Evolutionary conservation across 805 yeast genomes (phyloP).

Genomic region (Millerozyma acaciae): DNA sequence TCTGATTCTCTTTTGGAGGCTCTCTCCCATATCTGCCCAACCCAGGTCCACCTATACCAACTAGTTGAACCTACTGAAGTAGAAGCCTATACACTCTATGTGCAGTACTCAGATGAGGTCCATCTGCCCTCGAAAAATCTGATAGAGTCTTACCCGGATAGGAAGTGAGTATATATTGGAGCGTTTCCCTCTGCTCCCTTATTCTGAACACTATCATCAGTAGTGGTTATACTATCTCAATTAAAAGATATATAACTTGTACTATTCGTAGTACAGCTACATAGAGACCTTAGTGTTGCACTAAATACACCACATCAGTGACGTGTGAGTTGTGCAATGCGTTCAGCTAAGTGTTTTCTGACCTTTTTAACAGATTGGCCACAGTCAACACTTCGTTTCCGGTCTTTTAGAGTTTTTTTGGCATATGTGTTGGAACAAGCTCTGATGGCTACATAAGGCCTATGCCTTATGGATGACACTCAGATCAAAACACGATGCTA

Average conservation of each 20-base stretch:
- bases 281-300: slow-evolving; percentile 41
- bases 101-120: slow-evolving; percentile 5
- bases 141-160: slow-evolving; percentile 10
- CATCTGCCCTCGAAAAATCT: slow-evolving; percentile 2
- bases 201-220: slow-evolving; percentile 52
- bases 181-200: slow-evolving; percentile 27
- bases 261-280: slow-evolving; percentile 28
- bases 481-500: slow-evolving; percentile 53
- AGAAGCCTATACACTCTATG: not conserved
- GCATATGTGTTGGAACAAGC: slow-evolving; percentile 27
- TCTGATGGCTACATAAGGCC: slow-evolving; percentile 20
- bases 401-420: slow-evolving; percentile 62
- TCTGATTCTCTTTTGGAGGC: slow-evolving; percentile 1
- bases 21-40: too few relatives aligned
- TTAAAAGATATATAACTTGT: slow-evolving; percentile 55
- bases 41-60: not conserved
- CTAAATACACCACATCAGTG: slow-evolving; percentile 42
- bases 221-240: slow-evolving; percentile 79
- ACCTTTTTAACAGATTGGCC: slow-evolving; percentile 71
- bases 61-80: not conserved
- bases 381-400: slow-evolving; percentile 72
- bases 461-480: slow-evolving; percentile 17
- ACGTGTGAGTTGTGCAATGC: slow-evolving; percentile 39
- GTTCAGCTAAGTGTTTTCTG: slow-evolving; percentile 69
- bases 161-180: slow-evolving; percentile 23